phyloP scores from a whole-genome alignment of 1,284 basidiomycete genomes.

The Sporisorium exsertum region DNA sequence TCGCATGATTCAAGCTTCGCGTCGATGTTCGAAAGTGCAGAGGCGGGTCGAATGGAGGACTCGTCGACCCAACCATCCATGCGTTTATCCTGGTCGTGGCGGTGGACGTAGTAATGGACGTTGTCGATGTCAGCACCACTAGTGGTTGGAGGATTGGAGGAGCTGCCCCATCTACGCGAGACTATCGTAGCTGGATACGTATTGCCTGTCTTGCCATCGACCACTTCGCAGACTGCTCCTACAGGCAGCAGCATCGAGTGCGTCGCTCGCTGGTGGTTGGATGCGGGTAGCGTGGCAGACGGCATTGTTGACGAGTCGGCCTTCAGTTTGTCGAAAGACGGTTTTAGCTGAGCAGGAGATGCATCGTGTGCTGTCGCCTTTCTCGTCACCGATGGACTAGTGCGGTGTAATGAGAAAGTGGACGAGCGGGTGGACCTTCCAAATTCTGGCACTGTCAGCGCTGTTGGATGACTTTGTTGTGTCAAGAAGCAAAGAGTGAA shows the following conservation, averaged over 20 bases:
- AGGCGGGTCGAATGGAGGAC: conserved; percentile 10
- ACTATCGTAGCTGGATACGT: conserved; percentile 20
- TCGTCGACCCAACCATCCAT: conserved; percentile 47
- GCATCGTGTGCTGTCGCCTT: not conserved
- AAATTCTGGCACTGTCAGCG: too few species aligned
- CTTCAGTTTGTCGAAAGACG: too few species aligned
- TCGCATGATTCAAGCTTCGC: not conserved
- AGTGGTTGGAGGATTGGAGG: conserved; percentile 22
- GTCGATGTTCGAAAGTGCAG: not conserved
- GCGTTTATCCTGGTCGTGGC: conserved; percentile 47
- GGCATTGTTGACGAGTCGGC: conserved; percentile 14
- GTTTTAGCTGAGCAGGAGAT: not conserved
- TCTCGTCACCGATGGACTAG: not conserved
- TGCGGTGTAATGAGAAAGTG: not conserved
- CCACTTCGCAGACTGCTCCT: conserved; percentile 35
- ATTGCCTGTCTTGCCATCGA: conserved; percentile 18
- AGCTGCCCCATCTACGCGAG: conserved; percentile 34
- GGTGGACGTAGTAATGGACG: conserved; percentile 44
- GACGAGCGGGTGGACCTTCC: too few species aligned
- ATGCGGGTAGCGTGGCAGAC: conserved; percentile 8
- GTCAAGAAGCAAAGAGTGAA: conserved; percentile 1
- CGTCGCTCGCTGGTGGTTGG: conserved; percentile 10
- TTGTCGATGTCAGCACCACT: conserved; percentile 12
- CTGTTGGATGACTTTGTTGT: not conserved
- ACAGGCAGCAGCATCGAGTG: conserved; percentile 17